Evolutionary conservation across 1,284 basidiomycete genomes (phyloP), one percentile per base, ranked within the genome.

Genomic region (Coriolopsis trogii): DNA sequence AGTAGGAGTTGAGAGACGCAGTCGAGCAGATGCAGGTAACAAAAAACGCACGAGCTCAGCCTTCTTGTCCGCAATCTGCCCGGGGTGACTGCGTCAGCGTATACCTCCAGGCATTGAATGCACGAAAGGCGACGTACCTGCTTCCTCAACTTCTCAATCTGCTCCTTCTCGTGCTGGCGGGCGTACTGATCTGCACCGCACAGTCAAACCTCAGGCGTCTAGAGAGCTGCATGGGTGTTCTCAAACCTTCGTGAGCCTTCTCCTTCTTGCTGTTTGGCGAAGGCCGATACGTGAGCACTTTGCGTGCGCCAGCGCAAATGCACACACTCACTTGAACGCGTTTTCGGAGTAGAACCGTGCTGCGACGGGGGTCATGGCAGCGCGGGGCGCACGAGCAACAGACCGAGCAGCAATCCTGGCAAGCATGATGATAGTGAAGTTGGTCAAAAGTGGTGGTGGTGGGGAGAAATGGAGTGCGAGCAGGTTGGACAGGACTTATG

Each of bases 191-290:
- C 85, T 88, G 33, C 41, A 45, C 2, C 7, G 21, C 16, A 26
- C 18, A 25, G 15, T 43, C 28, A 60, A 29, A 36, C 25, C 51
- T 15, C 59, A 29, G 8, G 26, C 31, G 5, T 28, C 25, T 10
- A 29, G 6, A 13, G 20, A 21, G 13, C 6, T 25, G 20, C 7
- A 26, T 23, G 3, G 9, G 25, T 18, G 24, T 33, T 3, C 44
- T 57, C 64, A 47, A 58, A 84, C 87, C 80, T 73, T 89, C 87
- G 53, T 87, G 80, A 15, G 86, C 88, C 67, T 78, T 84, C 67
- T 89, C 88, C 69, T 82, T 89, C 70, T 83, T 82, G 61, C 87
- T 90, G 65, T 41, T 52, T 15, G 16, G 26, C 15, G 39, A 33
- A n/a, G n/a, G n/a, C 37, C 24, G n/a, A 38, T 20, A 38, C 44